Base-by-base conservation (phyloP, 176 grass and related monocot species). In the Pontederia paniculata region DNA sequence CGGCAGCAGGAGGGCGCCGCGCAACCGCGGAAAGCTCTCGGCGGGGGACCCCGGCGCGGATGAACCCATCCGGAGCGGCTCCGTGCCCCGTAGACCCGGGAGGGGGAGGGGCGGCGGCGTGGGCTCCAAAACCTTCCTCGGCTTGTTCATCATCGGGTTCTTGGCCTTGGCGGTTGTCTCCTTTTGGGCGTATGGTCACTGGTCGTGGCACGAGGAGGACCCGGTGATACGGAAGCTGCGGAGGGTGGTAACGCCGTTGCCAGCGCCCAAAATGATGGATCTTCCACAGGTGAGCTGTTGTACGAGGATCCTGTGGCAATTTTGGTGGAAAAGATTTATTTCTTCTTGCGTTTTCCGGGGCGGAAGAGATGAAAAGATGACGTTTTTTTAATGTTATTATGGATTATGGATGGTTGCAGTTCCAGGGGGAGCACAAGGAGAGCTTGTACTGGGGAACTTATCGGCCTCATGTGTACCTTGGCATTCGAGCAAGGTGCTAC, bases 401-500 rank as follows among this genome's bases (percentile, higher is more conserved):
- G n/a, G n/a, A n/a, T 48, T 23, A 66, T 63, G 37, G 62, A 62
- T 71, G 69, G 48, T 52, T 90, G 68, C 65, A 97, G 93, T 97
- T 97, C 77, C 83, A 83, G 79, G 80, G 79, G 4, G 60, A 74
- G 48, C 86, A 97, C 72, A 90, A 81, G 65, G 93, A 97, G 70
- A 97, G 74, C 71, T 67, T 97, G 67, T 97, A 90, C 45, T 97
- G 93, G 93, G 93, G 86, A 22, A 97, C 93, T 42, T 97, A 97
- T 48, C 78, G 93, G 55, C 82, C 93, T 46, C 81, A 97, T 84
- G 74, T 84, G 44, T 97, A 97, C 59, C 76, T 97, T 62, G 93
- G 93, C 46, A 84, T 97, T 55, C 86, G 86, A 60, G 77, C 93
- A 52, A 97, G 93, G 93, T 97, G 31, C 63, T 79, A 45, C 70